Conservation (phyloP, 257 asterid species). For the Solanum piurae region DNA sequence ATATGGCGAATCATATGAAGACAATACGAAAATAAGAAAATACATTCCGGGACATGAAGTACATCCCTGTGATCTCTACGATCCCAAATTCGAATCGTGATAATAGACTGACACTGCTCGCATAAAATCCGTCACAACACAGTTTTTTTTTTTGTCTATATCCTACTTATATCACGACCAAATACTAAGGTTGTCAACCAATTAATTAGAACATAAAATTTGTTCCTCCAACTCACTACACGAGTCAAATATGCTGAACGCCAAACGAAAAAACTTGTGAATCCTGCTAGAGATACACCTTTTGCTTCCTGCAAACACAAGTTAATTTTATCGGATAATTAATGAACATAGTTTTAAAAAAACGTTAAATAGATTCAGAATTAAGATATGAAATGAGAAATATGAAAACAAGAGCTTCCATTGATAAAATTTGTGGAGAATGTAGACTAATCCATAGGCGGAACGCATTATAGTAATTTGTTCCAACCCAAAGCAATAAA, state of each 20-base stretch:
- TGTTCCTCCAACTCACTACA: conserved; percentile 92
- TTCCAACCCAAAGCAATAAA: neutral
- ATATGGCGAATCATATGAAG: neutral
- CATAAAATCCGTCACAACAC: neutral
- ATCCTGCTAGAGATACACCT: conserved; percentile 76
- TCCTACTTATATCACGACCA: conserved; percentile 86
- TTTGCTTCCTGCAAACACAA: conserved; percentile 49
- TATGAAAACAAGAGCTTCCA: neutral
- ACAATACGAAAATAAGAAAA: neutral
- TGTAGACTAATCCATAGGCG: neutral
- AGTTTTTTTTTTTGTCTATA: conserved; percentile 8
- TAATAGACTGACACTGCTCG: neutral
- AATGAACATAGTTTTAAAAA: neutral
- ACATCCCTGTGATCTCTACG: neutral
- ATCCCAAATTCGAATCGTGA: neutral
- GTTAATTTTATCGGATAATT: too few relatives aligned
- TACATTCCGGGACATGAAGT: neutral
- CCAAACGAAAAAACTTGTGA: conserved; percentile 86
- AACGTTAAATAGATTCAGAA: neutral
- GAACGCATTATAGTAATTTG: neutral
- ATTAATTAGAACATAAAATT: conserved; percentile 69
- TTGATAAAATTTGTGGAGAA: neutral
- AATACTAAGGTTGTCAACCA: conserved; percentile 82
- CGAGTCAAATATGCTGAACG: conserved; percentile 93
- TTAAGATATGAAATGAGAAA: neutral